These are phyloP conservation scores for Thelephora ganbajun DNA, from an alignment of 768 basidiomycete genomes.

Conservation along the genomic window DNA sequence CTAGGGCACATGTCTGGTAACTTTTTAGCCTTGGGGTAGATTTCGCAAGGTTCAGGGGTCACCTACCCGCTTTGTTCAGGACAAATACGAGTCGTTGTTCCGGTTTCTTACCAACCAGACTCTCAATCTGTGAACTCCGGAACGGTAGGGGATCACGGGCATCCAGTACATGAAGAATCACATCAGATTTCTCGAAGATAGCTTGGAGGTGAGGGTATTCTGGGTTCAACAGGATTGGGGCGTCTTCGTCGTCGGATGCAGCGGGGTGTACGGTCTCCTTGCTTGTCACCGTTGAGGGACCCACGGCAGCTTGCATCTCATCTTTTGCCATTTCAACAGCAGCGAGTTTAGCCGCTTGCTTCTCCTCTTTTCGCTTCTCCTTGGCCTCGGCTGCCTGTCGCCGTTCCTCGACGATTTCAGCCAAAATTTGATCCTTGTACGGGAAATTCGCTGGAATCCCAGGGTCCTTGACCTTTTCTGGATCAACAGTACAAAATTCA, in stretches of 20 bases:
- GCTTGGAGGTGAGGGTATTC: conserved; percentile 47
- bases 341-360: conserved; percentile 30
- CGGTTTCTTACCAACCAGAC: conserved; percentile 26
- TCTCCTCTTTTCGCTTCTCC: conserved; percentile 48
- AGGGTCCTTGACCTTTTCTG: conserved; percentile 77
- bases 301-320: conserved; percentile 20
- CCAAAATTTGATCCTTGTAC: conserved; percentile 88
- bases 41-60: background rate
- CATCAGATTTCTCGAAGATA: conserved; percentile 67
- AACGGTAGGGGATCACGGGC: conserved; percentile 69
- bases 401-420: conserved; percentile 76
- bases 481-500: conserved; percentile 3
- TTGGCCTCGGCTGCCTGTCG: conserved; percentile 66
- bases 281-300: conserved; percentile 27
- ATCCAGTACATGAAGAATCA: conserved; percentile 70
- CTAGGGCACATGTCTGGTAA: conserved; percentile 61
- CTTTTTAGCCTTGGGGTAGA: background rate
- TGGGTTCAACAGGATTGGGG: conserved; percentile 48
- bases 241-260: conserved; percentile 33
- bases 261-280: conserved; percentile 1
- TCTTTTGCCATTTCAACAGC: conserved; percentile 12
- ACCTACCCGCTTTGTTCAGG: conserved; percentile 79
- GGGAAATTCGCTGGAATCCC: conserved; percentile 91
- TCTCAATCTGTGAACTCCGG: conserved; percentile 52
- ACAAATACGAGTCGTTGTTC: conserved; percentile 48